Evolutionary conservation across 1,284 basidiomycete genomes (phyloP), one percentile per base, ranked within the genome.

Genomic region (Cutaneotrichosporon dermatis): DNA sequence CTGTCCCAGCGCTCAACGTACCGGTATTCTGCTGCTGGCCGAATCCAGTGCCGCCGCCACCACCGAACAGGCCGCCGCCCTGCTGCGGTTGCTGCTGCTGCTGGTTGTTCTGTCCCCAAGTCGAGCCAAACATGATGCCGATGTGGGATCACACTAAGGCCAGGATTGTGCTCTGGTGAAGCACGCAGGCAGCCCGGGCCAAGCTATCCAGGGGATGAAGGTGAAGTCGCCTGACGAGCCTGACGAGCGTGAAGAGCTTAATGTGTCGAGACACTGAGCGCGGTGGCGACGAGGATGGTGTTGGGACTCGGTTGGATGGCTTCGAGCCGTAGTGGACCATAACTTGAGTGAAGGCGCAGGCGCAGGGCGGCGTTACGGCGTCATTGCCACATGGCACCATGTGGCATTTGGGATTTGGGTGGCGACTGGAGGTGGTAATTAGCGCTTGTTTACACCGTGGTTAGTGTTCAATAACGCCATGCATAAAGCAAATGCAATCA

Each of bases 61-160:
- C 25, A 4, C 74, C 65, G 76, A 81, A 64, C 74, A 76, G 66
- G 69, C 79, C 59, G 79, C 82, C 58, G 75, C 81, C 57, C 81
- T 85, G 71, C 56, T 87, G 25, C 25, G 25, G 25, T 25, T 25
- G 85, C 68, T 89, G 89, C 46, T 79, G 79, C 55, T 59, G 52
- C 35, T 49, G 46, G 85, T 72, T 60, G 67, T 83, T 82, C 68
- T 83, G 66, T 50, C 72, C 74, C 75, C 75, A 77, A 52, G 67
- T 56, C 39, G 67, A 70, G 51, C 72, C 73, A 55, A 75, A 75
- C 70, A 75, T 75, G 46, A 42, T 56, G 57, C 7, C 44, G 51
- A 52, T 48, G 11, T 43, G 11, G 43, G 25, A 25, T 25, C 25
- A 37, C 33, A 36, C 25, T 48, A 11, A 12, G 33, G 36, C 16